Base-by-base conservation (phyloP, 495 filamentous ascomycete genomes). In the Talaromyces proteolyticus region DNA sequence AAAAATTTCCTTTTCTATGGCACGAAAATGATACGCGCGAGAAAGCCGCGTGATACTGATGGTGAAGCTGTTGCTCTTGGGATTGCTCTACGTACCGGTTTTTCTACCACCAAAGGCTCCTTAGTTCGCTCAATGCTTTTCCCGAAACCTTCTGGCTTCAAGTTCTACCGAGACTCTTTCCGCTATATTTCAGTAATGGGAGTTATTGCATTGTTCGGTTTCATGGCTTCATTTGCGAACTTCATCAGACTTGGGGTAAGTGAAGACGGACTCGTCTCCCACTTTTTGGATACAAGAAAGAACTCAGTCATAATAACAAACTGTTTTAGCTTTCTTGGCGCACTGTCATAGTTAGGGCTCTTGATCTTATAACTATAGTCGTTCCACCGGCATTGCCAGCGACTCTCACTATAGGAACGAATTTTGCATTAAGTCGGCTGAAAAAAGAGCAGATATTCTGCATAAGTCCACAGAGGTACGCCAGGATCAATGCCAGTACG, bases 41-140 rank as follows among this genome's bases (percentile, higher is more conserved):
- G 94, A 41, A 79, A 88, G 41, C 94, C 94, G 6, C 91, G 95
- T 54, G 86, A 93, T 51, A 80, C 77, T 43, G 82, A 85, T 44
- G 42, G 18, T 14, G 87, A 96, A 64, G 92, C 88, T 47, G 89
- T 92, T 49, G 94, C 89, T 3, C 72, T 99, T 36, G 94, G 92
- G 14, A 83, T 97, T 65, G 90, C 93, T 20, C 84, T 93, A 12
- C 81, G 93, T 54, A 97, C 91, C 1, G 94, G 94, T 8, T 99
- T 99, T 61, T 91, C 91, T 64, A 97, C 94, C 2, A 97, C 94
- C 3, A 99, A 97, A 62, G 94, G 94, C 24, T 87, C 93, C 26
- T 70, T 99, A 10, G 91, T 99, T 53, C 87, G 94, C 19, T 96
- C 94, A 1, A 99, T 99, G 91, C 82, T 99, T 23, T 97, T 99